Evolutionary conservation across 345 rosid species (phyloP).

Genomic region (Salix dunnii): DNA sequence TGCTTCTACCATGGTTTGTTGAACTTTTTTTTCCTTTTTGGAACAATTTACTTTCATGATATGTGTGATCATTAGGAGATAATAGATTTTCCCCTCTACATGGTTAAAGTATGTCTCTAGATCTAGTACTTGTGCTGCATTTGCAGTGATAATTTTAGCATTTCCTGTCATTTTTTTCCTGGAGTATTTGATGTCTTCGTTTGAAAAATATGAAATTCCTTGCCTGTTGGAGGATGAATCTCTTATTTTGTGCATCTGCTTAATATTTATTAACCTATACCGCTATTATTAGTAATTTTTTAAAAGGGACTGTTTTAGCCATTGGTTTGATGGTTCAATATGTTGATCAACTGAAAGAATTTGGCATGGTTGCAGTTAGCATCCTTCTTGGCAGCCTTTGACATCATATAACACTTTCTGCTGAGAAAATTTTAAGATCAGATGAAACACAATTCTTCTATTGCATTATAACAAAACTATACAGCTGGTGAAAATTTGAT

Average conservation of each 20-base stretch:
- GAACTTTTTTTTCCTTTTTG: conserved; percentile 5
- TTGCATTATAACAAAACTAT: conserved; percentile 2
- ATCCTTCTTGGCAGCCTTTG: too few species aligned
- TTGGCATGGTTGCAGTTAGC: too few species aligned
- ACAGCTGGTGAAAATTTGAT: background rate
- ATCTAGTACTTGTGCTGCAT: background rate
- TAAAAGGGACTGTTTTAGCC: too few species aligned
- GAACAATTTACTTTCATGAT: conserved; percentile 1
- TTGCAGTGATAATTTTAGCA: background rate
- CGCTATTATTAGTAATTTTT: background rate
- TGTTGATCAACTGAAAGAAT: too few species aligned
- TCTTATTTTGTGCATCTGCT: background rate
- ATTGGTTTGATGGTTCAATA: too few species aligned
- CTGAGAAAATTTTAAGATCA: background rate
- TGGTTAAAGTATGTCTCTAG: background rate
- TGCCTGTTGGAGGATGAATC: background rate
- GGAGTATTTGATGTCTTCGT: background rate
- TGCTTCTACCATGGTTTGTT: conserved; percentile 74
- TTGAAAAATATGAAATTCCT: background rate
- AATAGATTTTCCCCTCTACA: background rate
- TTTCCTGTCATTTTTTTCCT: background rate
- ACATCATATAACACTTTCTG: too few species aligned
- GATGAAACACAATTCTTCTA: background rate
- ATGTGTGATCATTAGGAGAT: background rate
- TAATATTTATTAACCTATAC: background rate